Conservation (phyloP, 805 yeast species). For the Deakozyma indianensis region DNA sequence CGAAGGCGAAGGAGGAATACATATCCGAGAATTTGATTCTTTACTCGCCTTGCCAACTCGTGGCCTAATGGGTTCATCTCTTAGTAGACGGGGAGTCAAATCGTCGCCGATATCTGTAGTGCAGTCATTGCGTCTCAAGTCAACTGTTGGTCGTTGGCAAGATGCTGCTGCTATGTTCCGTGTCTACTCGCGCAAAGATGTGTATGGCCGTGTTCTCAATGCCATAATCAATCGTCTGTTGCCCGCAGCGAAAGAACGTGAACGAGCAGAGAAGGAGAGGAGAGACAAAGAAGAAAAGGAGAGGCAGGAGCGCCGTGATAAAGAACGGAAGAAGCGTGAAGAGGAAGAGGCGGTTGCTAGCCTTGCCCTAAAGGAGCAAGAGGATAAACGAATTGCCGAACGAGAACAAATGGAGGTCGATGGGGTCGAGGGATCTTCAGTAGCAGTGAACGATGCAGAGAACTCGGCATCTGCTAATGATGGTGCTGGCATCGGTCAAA, state of each 20-base stretch:
- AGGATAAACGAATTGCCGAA: conserved; percentile 9
- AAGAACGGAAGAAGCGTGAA: conserved; percentile 13
- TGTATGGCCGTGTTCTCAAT: conserved; percentile 14
- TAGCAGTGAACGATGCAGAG: conserved; percentile 12
- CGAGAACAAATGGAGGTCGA: conserved; percentile 1
- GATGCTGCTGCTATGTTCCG: conserved; percentile 40
- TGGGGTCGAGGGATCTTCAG: conserved; percentile 7
- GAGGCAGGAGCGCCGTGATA: conserved; percentile 6
- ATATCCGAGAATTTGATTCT: not conserved
- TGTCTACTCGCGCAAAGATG: conserved; percentile 25
- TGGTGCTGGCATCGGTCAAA: conserved; percentile 5
- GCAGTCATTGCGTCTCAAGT: conserved; percentile 13
- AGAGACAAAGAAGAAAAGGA: conserved; percentile 10
- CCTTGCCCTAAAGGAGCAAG: conserved; percentile 16
- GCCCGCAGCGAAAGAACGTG: conserved; percentile 9
- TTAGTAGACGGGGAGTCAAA: not conserved
- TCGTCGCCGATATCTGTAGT: conserved; percentile 7
- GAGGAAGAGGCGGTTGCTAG: conserved; percentile 18
- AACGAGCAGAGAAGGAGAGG: not conserved
- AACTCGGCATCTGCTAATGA: conserved; percentile 8
- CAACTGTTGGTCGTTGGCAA: conserved; percentile 58
- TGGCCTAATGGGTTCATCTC: not conserved
- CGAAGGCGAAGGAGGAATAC: conserved; percentile 13
- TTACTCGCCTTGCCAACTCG: not conserved
- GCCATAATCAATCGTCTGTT: conserved; percentile 12